A percentile compares a stretch with the other conserved stretches of the same genome.
These are phyloP conservation scores for Ganoderma lingzhi DNA, from an alignment of 1,284 basidiomycete genomes.

Conservation along the genomic window DNA sequence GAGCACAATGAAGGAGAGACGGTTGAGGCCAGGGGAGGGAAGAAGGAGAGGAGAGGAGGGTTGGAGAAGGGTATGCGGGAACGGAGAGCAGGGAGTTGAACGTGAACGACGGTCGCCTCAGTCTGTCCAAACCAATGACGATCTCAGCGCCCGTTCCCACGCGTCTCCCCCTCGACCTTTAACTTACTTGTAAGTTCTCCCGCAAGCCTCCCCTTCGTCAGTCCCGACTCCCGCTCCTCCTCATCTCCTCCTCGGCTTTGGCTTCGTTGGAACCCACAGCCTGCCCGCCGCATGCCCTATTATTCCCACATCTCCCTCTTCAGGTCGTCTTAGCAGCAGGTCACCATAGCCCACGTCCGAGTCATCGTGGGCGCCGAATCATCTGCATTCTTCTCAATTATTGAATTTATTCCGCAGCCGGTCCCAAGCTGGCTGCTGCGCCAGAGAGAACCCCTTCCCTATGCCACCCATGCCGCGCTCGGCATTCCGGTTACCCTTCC, in stretches of 20 bases:
- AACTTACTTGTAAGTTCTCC: not conserved
- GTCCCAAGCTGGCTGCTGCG: not conserved
- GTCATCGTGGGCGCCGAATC: not conserved
- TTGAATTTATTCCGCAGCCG: not conserved
- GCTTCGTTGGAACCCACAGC: not conserved
- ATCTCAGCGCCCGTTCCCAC: conserved; percentile 21
- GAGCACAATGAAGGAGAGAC: conserved; percentile 7
- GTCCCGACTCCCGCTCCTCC: not conserved
- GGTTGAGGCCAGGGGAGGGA: conserved; percentile 13
- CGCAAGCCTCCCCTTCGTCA: not conserved
- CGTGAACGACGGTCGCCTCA: conserved; percentile 19
- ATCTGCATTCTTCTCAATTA: not conserved
- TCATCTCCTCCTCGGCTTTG: not conserved
- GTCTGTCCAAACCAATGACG: conserved; percentile 14
- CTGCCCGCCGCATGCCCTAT: not conserved
- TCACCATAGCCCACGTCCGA: not conserved
- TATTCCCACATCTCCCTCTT: not conserved
- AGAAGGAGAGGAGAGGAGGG: conserved; percentile 13
- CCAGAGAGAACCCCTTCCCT: not conserved
- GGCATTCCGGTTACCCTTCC: not conserved
- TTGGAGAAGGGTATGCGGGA: conserved; percentile 24
- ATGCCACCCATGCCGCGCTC: not conserved
- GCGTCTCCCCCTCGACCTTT: conserved; percentile 5
- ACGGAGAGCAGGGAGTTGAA: conserved; percentile 29
- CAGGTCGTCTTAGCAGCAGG: not conserved